These are phyloP conservation scores for Crithidia bombi DNA, from an alignment of 208 protist genomes.

Conservation along the genomic window DNA sequence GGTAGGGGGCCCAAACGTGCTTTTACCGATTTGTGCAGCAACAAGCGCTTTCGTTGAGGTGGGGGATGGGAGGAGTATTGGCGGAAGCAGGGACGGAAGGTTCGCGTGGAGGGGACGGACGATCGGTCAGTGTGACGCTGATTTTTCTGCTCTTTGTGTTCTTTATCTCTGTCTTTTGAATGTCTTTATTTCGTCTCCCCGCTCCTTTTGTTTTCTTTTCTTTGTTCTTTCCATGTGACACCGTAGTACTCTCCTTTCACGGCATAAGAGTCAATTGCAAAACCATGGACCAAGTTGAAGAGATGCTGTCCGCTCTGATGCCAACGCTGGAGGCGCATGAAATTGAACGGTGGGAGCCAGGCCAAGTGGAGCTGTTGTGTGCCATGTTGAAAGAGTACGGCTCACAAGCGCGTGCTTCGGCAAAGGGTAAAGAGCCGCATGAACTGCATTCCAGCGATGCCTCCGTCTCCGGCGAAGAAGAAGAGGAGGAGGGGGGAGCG, in stretches of 20 bases:
- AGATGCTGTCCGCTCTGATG: conserved; percentile 17
- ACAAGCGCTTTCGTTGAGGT: no score
- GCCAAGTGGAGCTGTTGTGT: conserved; percentile 28
- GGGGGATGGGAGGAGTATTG: no score
- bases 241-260: no score
- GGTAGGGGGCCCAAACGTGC: no score
- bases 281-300: conserved; percentile 22
- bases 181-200: no score
- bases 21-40: no score
- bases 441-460: neutral
- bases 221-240: neutral
- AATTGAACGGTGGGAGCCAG: conserved; percentile 13
- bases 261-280: no score
- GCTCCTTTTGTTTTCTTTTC: no score
- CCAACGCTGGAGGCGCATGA: conserved; percentile 26
- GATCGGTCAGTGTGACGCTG: neutral
- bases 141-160: no score
- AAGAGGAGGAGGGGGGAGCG: conserved; percentile 1
- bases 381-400: conserved; percentile 27
- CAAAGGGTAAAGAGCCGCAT: neutral
- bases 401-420: neutral
- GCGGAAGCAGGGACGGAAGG: no score
- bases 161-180: no score
- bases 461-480: conserved; percentile 1
- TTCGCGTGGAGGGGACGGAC: no score